Conservation (phyloP, 345 rosid species). For the Salix koriyanagi region DNA sequence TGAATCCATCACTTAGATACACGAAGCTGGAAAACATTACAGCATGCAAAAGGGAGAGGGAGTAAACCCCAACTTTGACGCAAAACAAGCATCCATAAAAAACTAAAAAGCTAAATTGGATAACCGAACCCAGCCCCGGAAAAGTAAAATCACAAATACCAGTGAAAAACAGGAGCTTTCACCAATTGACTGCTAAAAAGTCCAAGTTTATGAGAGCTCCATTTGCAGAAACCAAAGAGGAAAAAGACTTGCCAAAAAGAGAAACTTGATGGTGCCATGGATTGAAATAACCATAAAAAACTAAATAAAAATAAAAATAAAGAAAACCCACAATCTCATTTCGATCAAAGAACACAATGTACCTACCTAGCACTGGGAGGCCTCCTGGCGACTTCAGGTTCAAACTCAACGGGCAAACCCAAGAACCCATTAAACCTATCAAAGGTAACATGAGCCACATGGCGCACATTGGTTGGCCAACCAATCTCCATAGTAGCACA, state of each 20-base stretch:
- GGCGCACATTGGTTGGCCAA: constrained; percentile 30
- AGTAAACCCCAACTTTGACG: neutral
- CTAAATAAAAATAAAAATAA: neutral
- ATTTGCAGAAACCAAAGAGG: neutral
- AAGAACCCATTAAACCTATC: constrained; percentile 34
- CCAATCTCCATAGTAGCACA: constrained; percentile 30
- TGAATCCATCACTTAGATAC: neutral
- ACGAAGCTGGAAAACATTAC: neutral
- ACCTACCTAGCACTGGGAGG: constrained; percentile 36
- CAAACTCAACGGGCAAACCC: constrained; percentile 37
- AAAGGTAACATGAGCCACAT: constrained; percentile 36
- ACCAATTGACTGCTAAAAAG: neutral
- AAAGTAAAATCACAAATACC: neutral
- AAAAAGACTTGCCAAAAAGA: neutral
- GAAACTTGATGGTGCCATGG: neutral
- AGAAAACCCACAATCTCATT: neutral
- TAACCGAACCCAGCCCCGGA: neutral
- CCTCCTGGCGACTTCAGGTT: constrained; percentile 33
- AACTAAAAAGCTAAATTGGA: neutral
- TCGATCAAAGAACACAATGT: constrained; percentile 1
- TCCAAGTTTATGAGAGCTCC: neutral
- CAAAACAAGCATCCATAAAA: neutral
- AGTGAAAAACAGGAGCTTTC: neutral
- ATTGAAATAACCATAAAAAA: neutral
- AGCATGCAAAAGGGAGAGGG: neutral